Evolutionary conservation across 805 yeast species (phyloP).

Genomic region (Starmerella bombicola): DNA sequence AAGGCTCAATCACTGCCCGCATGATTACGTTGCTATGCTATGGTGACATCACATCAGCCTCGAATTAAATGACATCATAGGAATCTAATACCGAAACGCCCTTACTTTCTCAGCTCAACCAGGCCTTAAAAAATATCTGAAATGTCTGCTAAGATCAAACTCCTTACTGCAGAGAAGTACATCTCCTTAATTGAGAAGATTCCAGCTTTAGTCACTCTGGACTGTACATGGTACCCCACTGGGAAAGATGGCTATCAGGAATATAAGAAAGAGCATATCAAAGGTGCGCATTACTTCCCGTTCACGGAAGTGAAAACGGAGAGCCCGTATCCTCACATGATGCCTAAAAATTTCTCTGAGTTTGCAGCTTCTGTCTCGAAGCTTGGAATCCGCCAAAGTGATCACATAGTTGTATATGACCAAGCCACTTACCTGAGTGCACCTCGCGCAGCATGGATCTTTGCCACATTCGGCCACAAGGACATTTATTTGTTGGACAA

Average conservation of each 20-base stretch:
- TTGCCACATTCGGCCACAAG: slow-evolving; percentile 65
- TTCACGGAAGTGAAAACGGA: slow-evolving; percentile 56
- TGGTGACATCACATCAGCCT: too few species aligned
- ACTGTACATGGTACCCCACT: slow-evolving; percentile 91
- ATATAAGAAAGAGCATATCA: slow-evolving; percentile 46
- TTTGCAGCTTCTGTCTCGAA: slow-evolving; percentile 38
- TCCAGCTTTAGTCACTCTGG: slow-evolving; percentile 40
- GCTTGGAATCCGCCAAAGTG: slow-evolving; percentile 32
- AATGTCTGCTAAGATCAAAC: slow-evolving; percentile 14
- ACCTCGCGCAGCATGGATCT: slow-evolving; percentile 88
- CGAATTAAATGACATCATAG: too few species aligned
- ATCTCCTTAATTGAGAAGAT: slow-evolving; percentile 26
- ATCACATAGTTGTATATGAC: slow-evolving; percentile 71
- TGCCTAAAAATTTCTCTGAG: slow-evolving; percentile 43
- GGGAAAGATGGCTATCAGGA: slow-evolving; percentile 40
- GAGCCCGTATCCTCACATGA: slow-evolving; percentile 80
- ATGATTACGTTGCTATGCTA: too few species aligned
- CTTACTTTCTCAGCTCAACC: too few species aligned
- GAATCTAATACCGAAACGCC: too few species aligned
- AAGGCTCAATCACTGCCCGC: too few species aligned
- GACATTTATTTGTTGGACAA: slow-evolving; percentile 60
- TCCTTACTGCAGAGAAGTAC: slow-evolving; percentile 16
- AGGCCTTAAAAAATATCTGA: too few species aligned
- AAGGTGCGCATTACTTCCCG: slow-evolving; percentile 61
- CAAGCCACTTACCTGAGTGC: slow-evolving; percentile 72